Percentiles rank a stretch among this genome's conserved stretches.
Conservation (phyloP, 176 grass and related monocot species). For the Cenchrus purpureus region DNA sequence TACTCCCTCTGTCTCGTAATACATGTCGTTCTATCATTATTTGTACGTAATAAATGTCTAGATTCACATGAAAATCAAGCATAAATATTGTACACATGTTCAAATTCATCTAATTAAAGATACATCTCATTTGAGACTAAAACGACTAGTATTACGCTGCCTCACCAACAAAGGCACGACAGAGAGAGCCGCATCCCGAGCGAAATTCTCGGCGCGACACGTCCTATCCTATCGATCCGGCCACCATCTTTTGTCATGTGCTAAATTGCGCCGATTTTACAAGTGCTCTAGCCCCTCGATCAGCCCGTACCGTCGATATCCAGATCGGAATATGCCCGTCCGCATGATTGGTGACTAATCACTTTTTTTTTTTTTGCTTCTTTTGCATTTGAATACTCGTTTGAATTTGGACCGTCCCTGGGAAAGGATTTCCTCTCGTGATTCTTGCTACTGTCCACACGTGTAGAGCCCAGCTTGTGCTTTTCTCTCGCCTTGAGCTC, state of each 20-base stretch:
- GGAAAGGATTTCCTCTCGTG: neutral
- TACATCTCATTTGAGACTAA: too few species aligned
- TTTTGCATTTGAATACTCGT: neutral
- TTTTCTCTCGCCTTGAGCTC: slow-evolving; percentile 44
- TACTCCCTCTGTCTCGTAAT: too few species aligned
- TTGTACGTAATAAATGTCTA: too few species aligned
- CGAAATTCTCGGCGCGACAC: slow-evolving; percentile 15
- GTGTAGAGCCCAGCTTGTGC: slow-evolving; percentile 23
- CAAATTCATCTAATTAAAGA: too few species aligned
- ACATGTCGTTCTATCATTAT: too few species aligned
- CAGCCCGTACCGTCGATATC: neutral
- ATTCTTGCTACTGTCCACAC: slow-evolving; percentile 32
- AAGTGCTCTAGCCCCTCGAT: slow-evolving; percentile 7
- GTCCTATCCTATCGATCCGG: slow-evolving; percentile 34
- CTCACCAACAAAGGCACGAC: neutral
- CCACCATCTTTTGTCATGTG: slow-evolving; percentile 31
- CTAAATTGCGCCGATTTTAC: neutral
- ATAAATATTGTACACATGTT: too few species aligned
- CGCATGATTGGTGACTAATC: slow-evolving; percentile 23
- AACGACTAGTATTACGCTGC: too few species aligned
- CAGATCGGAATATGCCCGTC: slow-evolving; percentile 23
- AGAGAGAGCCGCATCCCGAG: slow-evolving; percentile 6
- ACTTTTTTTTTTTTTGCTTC: neutral
- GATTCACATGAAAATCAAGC: too few species aligned
- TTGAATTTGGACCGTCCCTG: neutral